Conservation (phyloP, 1,139 yeast species). For the Candida pseudoviswanathii region DNA sequence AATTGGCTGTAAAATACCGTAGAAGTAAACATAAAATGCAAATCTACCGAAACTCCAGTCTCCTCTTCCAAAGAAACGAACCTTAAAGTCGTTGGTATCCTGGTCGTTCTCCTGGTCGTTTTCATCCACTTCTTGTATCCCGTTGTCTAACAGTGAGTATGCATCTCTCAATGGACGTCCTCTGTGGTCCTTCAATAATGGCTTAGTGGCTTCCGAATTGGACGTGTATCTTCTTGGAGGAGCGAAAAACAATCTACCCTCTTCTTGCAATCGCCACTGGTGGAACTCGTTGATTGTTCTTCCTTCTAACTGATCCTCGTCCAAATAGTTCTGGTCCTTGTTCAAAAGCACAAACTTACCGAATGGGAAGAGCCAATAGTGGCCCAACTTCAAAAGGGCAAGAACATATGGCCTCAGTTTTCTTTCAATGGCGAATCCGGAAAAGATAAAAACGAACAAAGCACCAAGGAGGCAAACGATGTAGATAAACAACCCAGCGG, state of each 20-base stretch:
- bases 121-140: conserved; percentile 16
- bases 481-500: conserved; percentile 69
- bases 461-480: conserved; percentile 53
- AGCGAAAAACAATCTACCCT: conserved; percentile 70
- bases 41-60: conserved; percentile 87
- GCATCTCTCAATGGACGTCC: conserved; percentile 47
- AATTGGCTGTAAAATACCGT: conserved; percentile 69
- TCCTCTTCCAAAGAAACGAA: conserved; percentile 88
- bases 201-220: conserved; percentile 33
- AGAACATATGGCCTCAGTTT: conserved; percentile 57
- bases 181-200: conserved; percentile 45
- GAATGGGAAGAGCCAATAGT: conserved; percentile 79
- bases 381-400: conserved; percentile 63
- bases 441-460: conserved; percentile 40
- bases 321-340: conserved; percentile 76
- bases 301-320: conserved; percentile 90
- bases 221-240: conserved; percentile 55
- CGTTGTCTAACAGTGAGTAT: conserved; percentile 34
- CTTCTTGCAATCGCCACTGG: conserved; percentile 83
- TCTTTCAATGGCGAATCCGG: conserved; percentile 48
- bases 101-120: conserved; percentile 30
- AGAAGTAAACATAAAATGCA: conserved; percentile 73
- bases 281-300: conserved; percentile 82
- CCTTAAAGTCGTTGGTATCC: conserved; percentile 42
- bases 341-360: conserved; percentile 84